Base-by-base conservation (phyloP, 2,329 filamentous ascomycete species). In the Dothidotthia symphoricarpi region DNA sequence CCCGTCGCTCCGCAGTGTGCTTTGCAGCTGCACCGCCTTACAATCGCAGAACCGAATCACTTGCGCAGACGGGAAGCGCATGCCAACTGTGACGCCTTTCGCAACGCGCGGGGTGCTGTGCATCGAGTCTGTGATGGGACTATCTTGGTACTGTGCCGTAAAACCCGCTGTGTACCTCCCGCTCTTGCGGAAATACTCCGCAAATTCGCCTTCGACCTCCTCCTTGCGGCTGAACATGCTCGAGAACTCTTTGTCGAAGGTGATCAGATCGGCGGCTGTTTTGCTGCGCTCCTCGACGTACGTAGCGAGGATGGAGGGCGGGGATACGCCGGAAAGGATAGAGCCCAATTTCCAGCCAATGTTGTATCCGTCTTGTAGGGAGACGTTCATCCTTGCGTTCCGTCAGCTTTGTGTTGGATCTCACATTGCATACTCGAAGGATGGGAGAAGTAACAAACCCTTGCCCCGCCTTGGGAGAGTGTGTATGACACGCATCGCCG, bases 401-500 rank as follows among this genome's bases (percentile, higher is more conserved):
- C 19, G 19, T 22, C 9, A 22, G 19, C 19, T 22, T 6, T 22
- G 9, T 22, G 19, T 22, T 22, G n/a, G n/a, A n/a, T n/a, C n/a
- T n/a, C 9, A 9, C 19, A 22, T 6, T 9, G 19, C 9, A 22
- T 22, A 5, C 19, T 9, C 5, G 9, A 22, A 22, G 9, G 19
- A 22, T 22, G 19, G 9, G 5, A 6, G 19, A 22, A 9, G 5
- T 22, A 6, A 22, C 19, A 22, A 6, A 22, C 19, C 19, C 83
- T 65, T 85, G 83, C 0, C 82, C 83, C 1, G 82, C 82, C 63
- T 86, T 86, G 3, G 83, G 83, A 2, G 80, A 83, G 57, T 87
- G 83, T 0, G 83, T 86, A 50, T 77, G 58, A 71, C 81, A 83
- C 24, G 83, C 82, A 56, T 87, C 83, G 12, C 82, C 82, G 10